These are phyloP conservation scores for Emydomyces testavorans DNA, from an alignment of 2,329 filamentous ascomycete genomes.

Conservation along the genomic window DNA sequence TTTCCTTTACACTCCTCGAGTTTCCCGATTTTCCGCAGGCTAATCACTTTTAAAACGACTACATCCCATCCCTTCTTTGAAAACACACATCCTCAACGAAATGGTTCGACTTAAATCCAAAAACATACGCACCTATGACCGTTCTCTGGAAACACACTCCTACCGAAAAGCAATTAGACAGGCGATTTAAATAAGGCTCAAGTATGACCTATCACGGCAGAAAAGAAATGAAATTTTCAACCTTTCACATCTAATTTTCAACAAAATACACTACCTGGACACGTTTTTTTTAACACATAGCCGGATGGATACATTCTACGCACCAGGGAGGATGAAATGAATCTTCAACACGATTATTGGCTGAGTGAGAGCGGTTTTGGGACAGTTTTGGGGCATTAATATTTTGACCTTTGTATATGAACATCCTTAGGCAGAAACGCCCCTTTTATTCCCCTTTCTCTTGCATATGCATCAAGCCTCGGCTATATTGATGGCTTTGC, in stretches of 20 bases:
- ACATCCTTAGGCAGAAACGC: background rate
- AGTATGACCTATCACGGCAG: background rate
- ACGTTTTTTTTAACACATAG: background rate
- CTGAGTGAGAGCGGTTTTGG: constrained; percentile 5
- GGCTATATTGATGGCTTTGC: background rate
- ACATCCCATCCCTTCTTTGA: background rate
- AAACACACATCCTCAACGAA: background rate
- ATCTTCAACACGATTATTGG: constrained; percentile 13
- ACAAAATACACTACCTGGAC: constrained; percentile 1
- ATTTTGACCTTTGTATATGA: background rate
- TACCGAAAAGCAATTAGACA: too few relatives aligned
- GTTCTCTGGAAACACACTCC: too few relatives aligned
- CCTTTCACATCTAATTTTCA: constrained; percentile 10
- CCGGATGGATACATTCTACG: background rate
- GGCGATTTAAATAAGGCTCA: too few relatives aligned
- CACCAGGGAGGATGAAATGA: constrained; percentile 4
- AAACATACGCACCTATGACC: constrained; percentile 1
- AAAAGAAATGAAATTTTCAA: constrained; percentile 3
- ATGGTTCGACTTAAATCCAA: background rate
- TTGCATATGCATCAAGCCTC: background rate
- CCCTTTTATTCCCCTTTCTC: background rate
- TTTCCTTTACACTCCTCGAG: background rate
- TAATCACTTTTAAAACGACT: background rate
- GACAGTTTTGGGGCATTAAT: background rate
- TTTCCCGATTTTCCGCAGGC: background rate